Evolutionary conservation across 108 stramenopile species (phyloP).

Genomic region (Stephanodiscus triporus): DNA sequence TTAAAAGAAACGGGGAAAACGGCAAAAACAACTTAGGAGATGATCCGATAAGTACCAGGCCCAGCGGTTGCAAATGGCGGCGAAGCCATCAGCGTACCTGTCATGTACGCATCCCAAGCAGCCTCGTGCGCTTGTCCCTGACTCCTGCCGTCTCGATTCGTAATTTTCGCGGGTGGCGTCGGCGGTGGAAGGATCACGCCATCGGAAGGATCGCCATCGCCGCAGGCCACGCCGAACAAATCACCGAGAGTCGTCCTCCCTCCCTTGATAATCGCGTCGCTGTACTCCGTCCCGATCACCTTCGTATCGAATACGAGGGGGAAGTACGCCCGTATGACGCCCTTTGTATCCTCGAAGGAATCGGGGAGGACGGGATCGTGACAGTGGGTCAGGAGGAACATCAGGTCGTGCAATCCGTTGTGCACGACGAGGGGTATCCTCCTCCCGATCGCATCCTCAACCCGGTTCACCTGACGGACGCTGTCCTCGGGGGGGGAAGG

Average conservation of each 20-base stretch:
- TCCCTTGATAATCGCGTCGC: slow-evolving; percentile 48
- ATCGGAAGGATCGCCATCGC: slow-evolving; percentile 19
- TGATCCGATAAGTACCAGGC: background rate
- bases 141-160: slow-evolving; percentile 30
- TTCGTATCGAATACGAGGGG: slow-evolving; percentile 84
- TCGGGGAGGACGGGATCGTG: slow-evolving; percentile 61
- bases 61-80: slow-evolving; percentile 17
- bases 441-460: background rate
- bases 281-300: slow-evolving; percentile 63
- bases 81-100: slow-evolving; percentile 37
- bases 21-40: slow-evolving; percentile 4
- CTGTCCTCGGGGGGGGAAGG: background rate
- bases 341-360: slow-evolving; percentile 63
- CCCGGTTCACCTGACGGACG: no score
- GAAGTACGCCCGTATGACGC: slow-evolving; percentile 64
- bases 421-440: slow-evolving; percentile 80
- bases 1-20: background rate
- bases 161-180: background rate
- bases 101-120: slow-evolving; percentile 81
- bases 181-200: background rate
- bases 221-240: slow-evolving; percentile 38
- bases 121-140: slow-evolving; percentile 70
- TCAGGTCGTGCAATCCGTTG: slow-evolving; percentile 85
- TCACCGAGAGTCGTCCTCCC: slow-evolving; percentile 57
- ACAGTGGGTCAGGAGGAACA: slow-evolving; percentile 84